Evolutionary conservation across 805 yeast genomes (phyloP).

Genomic region (Zygosaccharomyces rouxii): DNA sequence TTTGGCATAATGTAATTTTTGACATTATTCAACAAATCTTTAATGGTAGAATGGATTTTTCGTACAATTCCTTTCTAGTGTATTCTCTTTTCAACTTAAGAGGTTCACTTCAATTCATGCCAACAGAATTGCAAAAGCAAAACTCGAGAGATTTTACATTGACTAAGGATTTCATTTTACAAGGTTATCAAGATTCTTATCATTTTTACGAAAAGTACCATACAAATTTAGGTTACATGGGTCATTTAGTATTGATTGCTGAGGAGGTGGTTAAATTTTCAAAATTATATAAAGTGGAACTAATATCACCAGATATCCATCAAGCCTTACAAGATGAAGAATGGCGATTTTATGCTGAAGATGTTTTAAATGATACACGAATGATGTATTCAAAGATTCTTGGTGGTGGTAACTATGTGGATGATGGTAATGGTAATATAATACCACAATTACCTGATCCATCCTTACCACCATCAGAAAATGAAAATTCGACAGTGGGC

Average conservation of each 20-base stretch:
- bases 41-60: slow-evolving; percentile 80
- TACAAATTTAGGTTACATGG: slow-evolving; percentile 88
- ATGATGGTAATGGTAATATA: slow-evolving; percentile 30
- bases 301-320: slow-evolving; percentile 32
- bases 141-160: slow-evolving; percentile 57
- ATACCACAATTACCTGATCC: slow-evolving; percentile 24
- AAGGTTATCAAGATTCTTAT: slow-evolving; percentile 58
- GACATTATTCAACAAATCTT: slow-evolving; percentile 93
- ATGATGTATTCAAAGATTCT: slow-evolving; percentile 35
- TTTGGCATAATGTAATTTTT: slow-evolving; percentile 94
- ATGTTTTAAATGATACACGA: slow-evolving; percentile 32
- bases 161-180: slow-evolving; percentile 53
- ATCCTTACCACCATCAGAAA: slow-evolving; percentile 2
- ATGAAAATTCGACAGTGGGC: slow-evolving; percentile 6
- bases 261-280: slow-evolving; percentile 92
- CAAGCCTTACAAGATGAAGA: slow-evolving; percentile 19
- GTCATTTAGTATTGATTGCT: slow-evolving; percentile 89
- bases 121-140: slow-evolving; percentile 1
- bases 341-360: slow-evolving; percentile 31
- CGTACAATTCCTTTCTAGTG: slow-evolving; percentile 74
- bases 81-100: slow-evolving; percentile 30
- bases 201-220: slow-evolving; percentile 55
- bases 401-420: slow-evolving; percentile 35
- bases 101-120: slow-evolving; percentile 19
- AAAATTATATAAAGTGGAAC: slow-evolving; percentile 37